Evolutionary conservation across 2,329 filamentous ascomycete genomes (phyloP).

Genomic region (Colletotrichum gigasporum): DNA sequence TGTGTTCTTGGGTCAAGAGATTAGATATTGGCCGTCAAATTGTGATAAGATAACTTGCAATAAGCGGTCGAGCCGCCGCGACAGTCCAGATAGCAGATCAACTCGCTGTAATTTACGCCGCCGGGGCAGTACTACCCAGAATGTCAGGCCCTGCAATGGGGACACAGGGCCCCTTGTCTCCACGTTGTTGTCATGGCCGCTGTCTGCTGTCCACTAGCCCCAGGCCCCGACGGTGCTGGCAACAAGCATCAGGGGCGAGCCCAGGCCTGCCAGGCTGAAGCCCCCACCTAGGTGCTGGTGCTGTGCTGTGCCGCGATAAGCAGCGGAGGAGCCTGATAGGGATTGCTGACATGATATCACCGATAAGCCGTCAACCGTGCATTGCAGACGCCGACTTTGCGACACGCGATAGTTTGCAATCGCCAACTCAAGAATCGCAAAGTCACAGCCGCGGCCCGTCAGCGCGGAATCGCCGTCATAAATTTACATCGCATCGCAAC

Average conservation of each 20-base stretch:
- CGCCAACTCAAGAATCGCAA: not conserved
- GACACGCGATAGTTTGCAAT: conserved; percentile 1
- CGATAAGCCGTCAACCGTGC: not conserved
- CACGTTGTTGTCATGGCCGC: too few relatives aligned
- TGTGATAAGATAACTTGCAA: not conserved
- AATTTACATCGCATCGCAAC: not conserved
- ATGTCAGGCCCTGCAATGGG: not conserved
- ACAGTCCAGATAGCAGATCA: not conserved
- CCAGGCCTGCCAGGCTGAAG: too few relatives aligned
- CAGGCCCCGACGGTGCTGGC: too few relatives aligned
- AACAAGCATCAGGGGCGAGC: too few relatives aligned
- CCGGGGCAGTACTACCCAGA: not conserved
- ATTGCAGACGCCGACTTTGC: not conserved
- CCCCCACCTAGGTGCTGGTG: too few relatives aligned
- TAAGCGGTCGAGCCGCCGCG: not conserved
- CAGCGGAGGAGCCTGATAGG: not conserved
- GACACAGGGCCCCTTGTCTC: not conserved
- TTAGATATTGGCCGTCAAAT: not conserved
- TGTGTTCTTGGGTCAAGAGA: not conserved
- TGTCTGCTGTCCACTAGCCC: too few relatives aligned
- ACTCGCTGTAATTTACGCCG: not conserved
- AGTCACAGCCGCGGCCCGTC: not conserved
- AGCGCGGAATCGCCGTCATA: not conserved
- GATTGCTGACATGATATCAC: not conserved
- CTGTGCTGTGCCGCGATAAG: too few relatives aligned